Conservation (phyloP, 169 alveolate genomes). For the Plasmodium chabaudi region DNA sequence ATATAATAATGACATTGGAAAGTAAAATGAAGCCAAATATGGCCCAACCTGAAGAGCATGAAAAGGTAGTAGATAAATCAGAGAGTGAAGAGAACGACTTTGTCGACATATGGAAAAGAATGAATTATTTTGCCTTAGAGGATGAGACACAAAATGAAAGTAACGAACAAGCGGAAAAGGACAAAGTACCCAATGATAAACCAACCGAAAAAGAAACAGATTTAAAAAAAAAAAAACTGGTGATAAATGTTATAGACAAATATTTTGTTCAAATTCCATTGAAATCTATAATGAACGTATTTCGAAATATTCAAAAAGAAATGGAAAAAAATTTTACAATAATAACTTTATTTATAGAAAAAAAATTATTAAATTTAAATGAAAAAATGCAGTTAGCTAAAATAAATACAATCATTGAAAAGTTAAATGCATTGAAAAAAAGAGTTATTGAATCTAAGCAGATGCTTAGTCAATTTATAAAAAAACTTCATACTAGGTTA, state of each 20-base stretch:
- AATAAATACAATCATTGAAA: conserved; percentile 52
- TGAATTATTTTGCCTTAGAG: background rate
- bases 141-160: background rate
- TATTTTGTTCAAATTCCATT: conserved; percentile 55
- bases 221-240: background rate
- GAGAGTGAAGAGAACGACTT: background rate
- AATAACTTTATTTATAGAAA: conserved; percentile 64
- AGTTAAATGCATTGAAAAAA: conserved; percentile 37
- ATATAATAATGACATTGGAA: background rate
- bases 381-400: conserved; percentile 18
- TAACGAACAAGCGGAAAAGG: background rate
- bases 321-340: conserved; percentile 57
- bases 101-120: background rate
- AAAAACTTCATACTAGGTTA: conserved; percentile 22
- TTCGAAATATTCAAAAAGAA: conserved; percentile 63
- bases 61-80: background rate
- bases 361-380: conserved; percentile 24
- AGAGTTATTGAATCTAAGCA: conserved; percentile 40
- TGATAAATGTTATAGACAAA: conserved; percentile 47
- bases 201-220: background rate
- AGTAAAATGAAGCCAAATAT: background rate
- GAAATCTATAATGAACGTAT: conserved; percentile 41
- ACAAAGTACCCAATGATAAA: background rate
- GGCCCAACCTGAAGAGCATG: background rate
- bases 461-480: conserved; percentile 13